Percentiles rank a stretch among this genome's conserved stretches.
Conservation (phyloP, 768 basidiomycete genomes). For the Fistulinella prunicolor region DNA sequence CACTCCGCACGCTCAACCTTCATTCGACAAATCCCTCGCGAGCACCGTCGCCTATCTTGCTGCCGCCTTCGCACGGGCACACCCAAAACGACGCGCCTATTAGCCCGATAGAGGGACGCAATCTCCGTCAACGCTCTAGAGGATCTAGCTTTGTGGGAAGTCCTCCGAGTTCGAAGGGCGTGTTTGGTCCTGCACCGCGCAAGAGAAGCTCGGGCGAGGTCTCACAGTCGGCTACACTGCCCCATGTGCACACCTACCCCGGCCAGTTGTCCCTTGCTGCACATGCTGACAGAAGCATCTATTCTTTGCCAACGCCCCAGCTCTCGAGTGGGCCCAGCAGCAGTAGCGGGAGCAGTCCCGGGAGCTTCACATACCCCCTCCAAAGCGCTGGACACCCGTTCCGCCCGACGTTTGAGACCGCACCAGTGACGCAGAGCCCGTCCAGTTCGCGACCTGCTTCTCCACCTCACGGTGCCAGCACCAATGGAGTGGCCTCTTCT, state of each 20-base stretch:
- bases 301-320: slow-evolving; percentile 53
- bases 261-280: slow-evolving; percentile 30
- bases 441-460: slow-evolving; percentile 61
- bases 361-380: slow-evolving; percentile 44
- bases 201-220: slow-evolving; percentile 33
- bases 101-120: slow-evolving; percentile 35
- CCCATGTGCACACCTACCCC: slow-evolving; percentile 34
- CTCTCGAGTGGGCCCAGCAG: slow-evolving; percentile 60
- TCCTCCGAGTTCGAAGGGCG: slow-evolving; percentile 33
- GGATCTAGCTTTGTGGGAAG: slow-evolving; percentile 36
- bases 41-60: slow-evolving; percentile 66
- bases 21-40: slow-evolving; percentile 68
- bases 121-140: slow-evolving; percentile 25
- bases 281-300: slow-evolving; percentile 23
- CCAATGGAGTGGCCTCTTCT: slow-evolving; percentile 24
- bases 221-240: slow-evolving; percentile 26
- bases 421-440: slow-evolving; percentile 40
- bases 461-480: slow-evolving; percentile 41
- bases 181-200: slow-evolving; percentile 22
- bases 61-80: slow-evolving; percentile 47
- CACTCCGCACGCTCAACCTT: slow-evolving; percentile 70
- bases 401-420: slow-evolving; percentile 26
- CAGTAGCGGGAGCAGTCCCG: slow-evolving; percentile 62
- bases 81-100: slow-evolving; percentile 26
- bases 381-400: slow-evolving; percentile 8